phyloP scores from a whole-genome alignment of 1,139 yeast genomes.

The Kodamaea plutei region DNA sequence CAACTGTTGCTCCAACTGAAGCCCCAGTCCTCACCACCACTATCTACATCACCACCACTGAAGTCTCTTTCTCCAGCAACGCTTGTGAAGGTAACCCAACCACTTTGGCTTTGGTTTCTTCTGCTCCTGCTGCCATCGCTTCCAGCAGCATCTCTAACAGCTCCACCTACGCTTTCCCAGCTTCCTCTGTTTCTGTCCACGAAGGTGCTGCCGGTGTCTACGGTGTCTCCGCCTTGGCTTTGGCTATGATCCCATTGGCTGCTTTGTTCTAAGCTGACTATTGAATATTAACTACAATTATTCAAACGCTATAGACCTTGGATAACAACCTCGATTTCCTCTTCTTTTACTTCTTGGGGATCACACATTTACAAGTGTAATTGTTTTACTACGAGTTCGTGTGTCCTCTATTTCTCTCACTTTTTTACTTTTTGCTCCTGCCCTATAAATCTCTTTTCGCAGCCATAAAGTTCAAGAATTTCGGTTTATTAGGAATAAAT shows the following conservation, averaged over 20 bases:
- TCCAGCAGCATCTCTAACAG: slow-evolving; percentile 12
- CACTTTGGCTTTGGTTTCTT: slow-evolving; percentile 2
- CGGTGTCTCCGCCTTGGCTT: slow-evolving; percentile 16
- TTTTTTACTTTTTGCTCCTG: too few relatives aligned
- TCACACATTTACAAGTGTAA: not conserved
- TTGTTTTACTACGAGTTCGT: slow-evolving; percentile 4
- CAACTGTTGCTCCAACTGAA: slow-evolving; percentile 6
- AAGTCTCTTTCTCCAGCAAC: slow-evolving; percentile 6
- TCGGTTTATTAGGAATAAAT: too few relatives aligned
- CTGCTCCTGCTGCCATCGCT: slow-evolving; percentile 12
- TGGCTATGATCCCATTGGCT: slow-evolving; percentile 22
- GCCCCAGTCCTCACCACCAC: slow-evolving; percentile 6
- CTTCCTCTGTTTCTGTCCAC: slow-evolving; percentile 4
- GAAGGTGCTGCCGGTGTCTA: slow-evolving; percentile 14
- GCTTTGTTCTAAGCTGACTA: slow-evolving; percentile 18
- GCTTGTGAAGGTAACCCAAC: slow-evolving; percentile 3
- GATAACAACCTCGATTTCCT: too few relatives aligned
- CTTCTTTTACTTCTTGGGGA: slow-evolving; percentile 1
- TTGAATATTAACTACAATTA: slow-evolving; percentile 9
- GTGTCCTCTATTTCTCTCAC: not conserved
- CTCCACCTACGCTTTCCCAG: too few relatives aligned
- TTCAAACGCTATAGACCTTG: slow-evolving; percentile 3
- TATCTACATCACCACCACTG: slow-evolving; percentile 5
- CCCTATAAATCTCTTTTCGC: too few relatives aligned
- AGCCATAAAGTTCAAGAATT: too few relatives aligned